Evolutionary conservation across 2,329 filamentous ascomycete genomes (phyloP).

Genomic region (Aspergillus sp.): DNA sequence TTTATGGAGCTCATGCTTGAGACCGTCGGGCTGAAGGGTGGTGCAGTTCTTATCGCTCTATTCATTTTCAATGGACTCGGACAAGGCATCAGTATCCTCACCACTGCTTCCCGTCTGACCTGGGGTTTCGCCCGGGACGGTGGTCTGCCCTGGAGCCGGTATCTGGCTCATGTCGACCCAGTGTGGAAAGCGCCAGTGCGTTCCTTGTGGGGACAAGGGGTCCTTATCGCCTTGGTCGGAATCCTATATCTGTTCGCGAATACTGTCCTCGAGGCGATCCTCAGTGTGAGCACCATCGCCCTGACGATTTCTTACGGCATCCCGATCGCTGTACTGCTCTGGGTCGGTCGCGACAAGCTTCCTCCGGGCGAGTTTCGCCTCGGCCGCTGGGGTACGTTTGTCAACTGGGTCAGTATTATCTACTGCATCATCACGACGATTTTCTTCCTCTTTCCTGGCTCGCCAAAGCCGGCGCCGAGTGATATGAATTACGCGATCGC

Average conservation of each 20-base stretch:
- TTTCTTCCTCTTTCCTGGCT: slow-evolving; percentile 55
- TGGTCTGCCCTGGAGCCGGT: slow-evolving; percentile 45
- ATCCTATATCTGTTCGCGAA: slow-evolving; percentile 55
- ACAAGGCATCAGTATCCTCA: slow-evolving; percentile 52
- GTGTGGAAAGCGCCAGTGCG: slow-evolving; percentile 54
- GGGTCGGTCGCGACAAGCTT: slow-evolving; percentile 53
- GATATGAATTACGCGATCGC: slow-evolving; percentile 60
- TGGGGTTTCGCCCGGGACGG: slow-evolving; percentile 57
- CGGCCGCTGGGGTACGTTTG: slow-evolving; percentile 40
- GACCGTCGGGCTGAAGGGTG: slow-evolving; percentile 42
- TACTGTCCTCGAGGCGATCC: slow-evolving; percentile 53
- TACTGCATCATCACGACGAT: slow-evolving; percentile 54
- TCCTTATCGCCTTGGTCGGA: slow-evolving; percentile 49
- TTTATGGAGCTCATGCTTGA: slow-evolving; percentile 50
- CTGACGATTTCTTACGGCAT: slow-evolving; percentile 53
- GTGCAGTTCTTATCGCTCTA: slow-evolving; percentile 49
- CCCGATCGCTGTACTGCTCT: slow-evolving; percentile 49
- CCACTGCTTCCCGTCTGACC: slow-evolving; percentile 51
- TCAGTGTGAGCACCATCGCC: slow-evolving; percentile 57
- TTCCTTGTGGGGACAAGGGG: slow-evolving; percentile 52
- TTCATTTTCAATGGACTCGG: slow-evolving; percentile 58
- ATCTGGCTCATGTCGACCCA: slow-evolving; percentile 46
- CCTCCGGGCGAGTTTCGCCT: slow-evolving; percentile 47
- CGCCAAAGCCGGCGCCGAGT: slow-evolving; percentile 42
- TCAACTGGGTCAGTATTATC: slow-evolving; percentile 51